Conservation (phyloP, 352 stramenopile species). For the Pythium phragmitis region DNA sequence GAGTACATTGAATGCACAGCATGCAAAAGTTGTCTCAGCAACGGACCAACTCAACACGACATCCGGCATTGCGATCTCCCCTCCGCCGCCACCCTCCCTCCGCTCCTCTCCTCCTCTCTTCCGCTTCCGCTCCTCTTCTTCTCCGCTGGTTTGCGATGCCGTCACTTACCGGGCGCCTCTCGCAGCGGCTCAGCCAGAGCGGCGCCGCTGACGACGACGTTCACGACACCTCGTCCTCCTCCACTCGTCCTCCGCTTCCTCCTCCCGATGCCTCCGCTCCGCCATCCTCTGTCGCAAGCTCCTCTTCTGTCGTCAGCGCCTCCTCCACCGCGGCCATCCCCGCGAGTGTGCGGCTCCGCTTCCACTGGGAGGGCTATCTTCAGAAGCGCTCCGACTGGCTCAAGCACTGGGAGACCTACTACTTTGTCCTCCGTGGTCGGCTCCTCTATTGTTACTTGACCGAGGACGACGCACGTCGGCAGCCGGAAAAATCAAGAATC, state of each 20-base stretch:
- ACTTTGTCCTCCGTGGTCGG: constrained; percentile 72
- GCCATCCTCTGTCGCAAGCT: constrained; percentile 8
- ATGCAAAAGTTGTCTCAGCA: not conserved
- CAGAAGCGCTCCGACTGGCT: constrained; percentile 89
- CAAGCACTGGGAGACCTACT: constrained; percentile 90
- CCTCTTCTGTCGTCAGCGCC: constrained; percentile 26
- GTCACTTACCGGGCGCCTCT: constrained; percentile 10
- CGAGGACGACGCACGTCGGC: constrained; percentile 70
- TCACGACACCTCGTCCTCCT: not conserved
- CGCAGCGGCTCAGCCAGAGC: constrained; percentile 12
- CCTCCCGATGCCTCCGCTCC: not conserved
- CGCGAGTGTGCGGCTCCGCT: constrained; percentile 45
- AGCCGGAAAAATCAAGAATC: constrained; percentile 87
- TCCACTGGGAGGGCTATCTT: constrained; percentile 85
- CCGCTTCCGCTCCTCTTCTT: not conserved
- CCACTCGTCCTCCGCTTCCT: constrained; percentile 1
- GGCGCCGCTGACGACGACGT: constrained; percentile 5
- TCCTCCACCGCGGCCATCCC: constrained; percentile 30
- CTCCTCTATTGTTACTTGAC: constrained; percentile 83
- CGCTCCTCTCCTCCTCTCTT: not conserved
- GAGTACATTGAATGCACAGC: not conserved
- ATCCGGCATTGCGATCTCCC: not conserved
- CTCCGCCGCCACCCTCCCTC: not conserved
- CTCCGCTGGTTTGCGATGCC: constrained; percentile 10
- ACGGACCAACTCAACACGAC: not conserved